phyloP scores from a whole-genome alignment of 345 rosid species.

The Aquilaria sinensis region DNA sequence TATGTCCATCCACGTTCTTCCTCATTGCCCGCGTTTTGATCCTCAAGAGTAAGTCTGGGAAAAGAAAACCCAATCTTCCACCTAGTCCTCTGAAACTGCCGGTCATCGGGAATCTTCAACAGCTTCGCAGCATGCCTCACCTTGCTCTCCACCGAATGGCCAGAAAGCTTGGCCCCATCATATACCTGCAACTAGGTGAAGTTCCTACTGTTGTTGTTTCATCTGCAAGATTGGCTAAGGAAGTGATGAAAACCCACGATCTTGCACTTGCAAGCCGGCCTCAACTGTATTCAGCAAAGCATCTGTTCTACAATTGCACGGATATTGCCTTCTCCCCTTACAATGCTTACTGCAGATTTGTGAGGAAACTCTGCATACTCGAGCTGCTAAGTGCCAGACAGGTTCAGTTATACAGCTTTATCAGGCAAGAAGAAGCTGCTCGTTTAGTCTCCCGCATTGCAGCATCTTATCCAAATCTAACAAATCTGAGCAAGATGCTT shows the following conservation, averaged over 20 bases:
- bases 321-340: constrained; percentile 37
- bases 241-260: constrained; percentile 40
- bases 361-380: constrained; percentile 34
- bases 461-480: constrained; percentile 15
- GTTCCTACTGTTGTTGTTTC: constrained; percentile 43
- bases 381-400: constrained; percentile 32
- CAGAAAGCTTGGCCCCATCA: constrained; percentile 26
- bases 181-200: constrained; percentile 37
- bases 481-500: constrained; percentile 24
- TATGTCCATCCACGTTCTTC: constrained; percentile 20
- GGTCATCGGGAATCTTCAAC: constrained; percentile 45
- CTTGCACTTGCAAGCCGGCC: constrained; percentile 33
- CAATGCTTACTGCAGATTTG: constrained; percentile 33
- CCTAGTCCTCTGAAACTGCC: constrained; percentile 44
- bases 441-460: constrained; percentile 26
- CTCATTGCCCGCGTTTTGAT: constrained; percentile 14
- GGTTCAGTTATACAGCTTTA: constrained; percentile 26
- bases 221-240: constrained; percentile 32
- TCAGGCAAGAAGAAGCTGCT: constrained; percentile 37
- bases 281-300: constrained; percentile 27
- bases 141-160: constrained; percentile 28
- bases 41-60: constrained; percentile 9
- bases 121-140: constrained; percentile 30
- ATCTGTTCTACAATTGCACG: constrained; percentile 29
- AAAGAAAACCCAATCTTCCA: constrained; percentile 29